Evolutionary conservation across 805 yeast genomes (phyloP), one percentile per base, ranked within the genome.

Genomic region (Candida vartiovaarae): DNA sequence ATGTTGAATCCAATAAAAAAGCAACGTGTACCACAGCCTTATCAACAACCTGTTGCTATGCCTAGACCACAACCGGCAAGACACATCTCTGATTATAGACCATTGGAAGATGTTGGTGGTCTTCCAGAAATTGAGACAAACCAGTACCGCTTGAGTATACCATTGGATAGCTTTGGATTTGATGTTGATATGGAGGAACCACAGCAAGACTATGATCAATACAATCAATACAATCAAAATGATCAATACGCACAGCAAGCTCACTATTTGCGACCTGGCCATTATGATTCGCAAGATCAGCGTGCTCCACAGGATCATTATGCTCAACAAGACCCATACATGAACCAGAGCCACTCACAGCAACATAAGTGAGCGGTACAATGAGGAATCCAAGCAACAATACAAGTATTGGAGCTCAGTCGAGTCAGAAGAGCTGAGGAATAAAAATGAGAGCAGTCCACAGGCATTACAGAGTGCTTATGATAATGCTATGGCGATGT

Each of bases 91-190:
- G 39, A 34, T 3, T 49, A 49, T 34, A 40, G 30, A 5, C 44
- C 48, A 35, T 45, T 61, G 52, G 41, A 62, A 51, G 36, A 55
- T 48, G 52, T 52, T 24, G 51, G 43, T 6, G 40, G 41, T 6
- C 32, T 55, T 15, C 59, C 59, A 9, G 57, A 54, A 39, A 52
- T 55, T 38, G 57, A 53, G 42, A 50, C 54, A 6, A 53, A 55
- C 38, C 60, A 56, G 40, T 54, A 49, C 44, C 48, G 59, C 34
- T 34, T 57, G 20, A 56, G 59, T 20, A 50, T 55, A 8, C 64
- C 61, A 2, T 45, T 55, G 9, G 60, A 52, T 11, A 40, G 43
- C 15, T 55, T 57, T 40, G 56, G 50, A 0, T 45, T 56, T 34
- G 51, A 39, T 32, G 43, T 28, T 10, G 35, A 30, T 6, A 11